Evolutionary conservation across 2,329 filamentous ascomycete genomes (phyloP).

Genomic region (Fusarium anguioides): DNA sequence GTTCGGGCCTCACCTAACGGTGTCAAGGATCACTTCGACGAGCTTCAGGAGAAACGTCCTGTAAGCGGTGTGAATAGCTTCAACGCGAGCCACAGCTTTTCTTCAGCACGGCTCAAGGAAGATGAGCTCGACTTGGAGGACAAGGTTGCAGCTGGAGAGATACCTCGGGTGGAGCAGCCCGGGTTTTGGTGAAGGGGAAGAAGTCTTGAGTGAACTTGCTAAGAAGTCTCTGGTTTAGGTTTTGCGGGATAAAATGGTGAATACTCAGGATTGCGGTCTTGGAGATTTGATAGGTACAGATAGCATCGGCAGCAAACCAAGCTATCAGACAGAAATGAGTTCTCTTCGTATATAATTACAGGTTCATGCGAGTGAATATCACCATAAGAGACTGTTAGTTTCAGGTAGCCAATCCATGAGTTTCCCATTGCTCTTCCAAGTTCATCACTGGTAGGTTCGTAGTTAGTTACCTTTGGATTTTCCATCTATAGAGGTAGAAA

Average conservation of each 20-base stretch:
- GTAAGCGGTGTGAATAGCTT: neutral
- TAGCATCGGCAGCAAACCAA: neutral
- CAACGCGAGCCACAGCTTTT: slow-evolving; percentile 7
- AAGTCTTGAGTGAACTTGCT: no score
- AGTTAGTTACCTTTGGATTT: no score
- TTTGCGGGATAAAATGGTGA: neutral
- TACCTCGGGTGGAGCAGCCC: neutral
- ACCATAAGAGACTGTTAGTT: neutral
- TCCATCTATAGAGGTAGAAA: no score
- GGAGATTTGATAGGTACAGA: neutral
- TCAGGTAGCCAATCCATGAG: no score
- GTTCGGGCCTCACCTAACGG: no score
- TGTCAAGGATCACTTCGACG: neutral
- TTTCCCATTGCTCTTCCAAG: no score
- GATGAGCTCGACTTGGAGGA: neutral
- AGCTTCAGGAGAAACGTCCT: neutral
- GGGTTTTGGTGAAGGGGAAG: neutral
- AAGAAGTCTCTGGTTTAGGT: neutral
- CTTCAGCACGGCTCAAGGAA: neutral
- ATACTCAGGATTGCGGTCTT: neutral
- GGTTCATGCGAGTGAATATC: neutral
- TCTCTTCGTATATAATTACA: neutral
- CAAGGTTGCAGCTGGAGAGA: neutral
- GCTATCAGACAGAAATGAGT: neutral
- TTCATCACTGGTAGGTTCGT: no score